A percentile compares a stretch with the other conserved stretches of the same genome.
Evolutionary conservation across 2,329 filamentous ascomycete species (phyloP).

Genomic region (Ceratocystis lukuohia): DNA sequence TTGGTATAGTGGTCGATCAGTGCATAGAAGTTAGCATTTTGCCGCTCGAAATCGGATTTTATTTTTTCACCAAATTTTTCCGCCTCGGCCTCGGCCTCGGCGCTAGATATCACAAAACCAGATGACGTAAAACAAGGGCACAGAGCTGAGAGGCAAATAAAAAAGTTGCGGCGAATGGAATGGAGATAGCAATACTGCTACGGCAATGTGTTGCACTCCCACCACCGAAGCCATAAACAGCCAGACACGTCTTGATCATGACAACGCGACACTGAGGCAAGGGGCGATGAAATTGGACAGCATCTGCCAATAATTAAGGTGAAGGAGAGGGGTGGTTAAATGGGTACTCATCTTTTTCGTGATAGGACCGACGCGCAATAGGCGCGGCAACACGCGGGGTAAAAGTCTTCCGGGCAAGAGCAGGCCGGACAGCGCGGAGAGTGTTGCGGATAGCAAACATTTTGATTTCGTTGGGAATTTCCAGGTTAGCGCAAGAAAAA

Average conservation of each 20-base stretch:
- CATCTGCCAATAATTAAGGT: not conserved
- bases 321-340: not conserved
- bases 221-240: not conserved
- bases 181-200: not conserved
- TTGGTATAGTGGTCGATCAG: conserved; percentile 39
- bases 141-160: not conserved
- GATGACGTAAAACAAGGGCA: not conserved
- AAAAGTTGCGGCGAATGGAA: not conserved
- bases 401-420: not conserved
- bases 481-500: not conserved
- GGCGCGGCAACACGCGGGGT: not conserved
- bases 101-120: not conserved
- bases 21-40: conserved; percentile 25
- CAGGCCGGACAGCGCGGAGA: conserved; percentile 16
- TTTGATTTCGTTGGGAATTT: conserved; percentile 3
- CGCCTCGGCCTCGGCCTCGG: not conserved
- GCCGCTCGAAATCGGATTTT: conserved; percentile 24
- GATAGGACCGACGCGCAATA: conserved; percentile 31
- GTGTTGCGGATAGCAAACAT: conserved; percentile 17
- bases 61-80: conserved; percentile 24
- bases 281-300: not conserved
- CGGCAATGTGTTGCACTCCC: not conserved
- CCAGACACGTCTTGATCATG: not conserved
- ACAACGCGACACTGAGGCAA: not conserved
- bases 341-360: conserved; percentile 48